Base-by-base conservation (phyloP, 73 alveolate genomes). In the Tetrahymena borealis region DNA sequence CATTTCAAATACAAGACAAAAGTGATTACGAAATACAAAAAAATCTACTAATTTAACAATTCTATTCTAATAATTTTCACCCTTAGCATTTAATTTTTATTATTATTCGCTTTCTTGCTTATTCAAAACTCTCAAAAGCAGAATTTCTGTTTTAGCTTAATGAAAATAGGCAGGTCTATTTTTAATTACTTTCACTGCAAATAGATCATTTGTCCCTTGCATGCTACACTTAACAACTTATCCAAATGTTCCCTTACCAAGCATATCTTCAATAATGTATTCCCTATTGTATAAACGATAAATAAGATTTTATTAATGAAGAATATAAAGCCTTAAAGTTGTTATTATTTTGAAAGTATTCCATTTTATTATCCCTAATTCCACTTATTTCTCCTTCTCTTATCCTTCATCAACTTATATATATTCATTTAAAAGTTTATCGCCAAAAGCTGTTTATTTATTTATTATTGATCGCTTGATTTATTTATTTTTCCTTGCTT, bases 161-260 rank as follows among this genome's bases (percentile, higher is more conserved):
- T 93, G 78, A n/a, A 79, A 37, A 85, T 60, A 93, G 13, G 95
- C 95, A 39, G 79, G 79, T 39, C 40, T 36, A 90, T 93, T 93
- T 85, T 93, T 93, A 33, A 93, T 93, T 78, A 93, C 95, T 60
- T 93, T 93, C 15, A 93, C 91, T 24, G 95, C 95, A 39, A 93
- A 90, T 18, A 40, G 39, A 38, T 93, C 31, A 32, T 38, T 85
- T 39, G 95, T 85, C 18, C 91, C 93, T 32, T 39, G 78, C 91
- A 78, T 40, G 32, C 78, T 38, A 33, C 95, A 93, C 40, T 85
- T 78, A 1, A 90, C 91, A 0, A 93, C 95, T 42, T 93, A 85
- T 15, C 95, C 95, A 41, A 93, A 93, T 31, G 95, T 93, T 31
- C 95, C 95, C 20, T 85, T 90, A 0, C 95, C 95, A 32, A 93